These are phyloP conservation scores for Plasmodium fragile DNA, from an alignment of 169 alveolate species.

Conservation along the genomic window DNA sequence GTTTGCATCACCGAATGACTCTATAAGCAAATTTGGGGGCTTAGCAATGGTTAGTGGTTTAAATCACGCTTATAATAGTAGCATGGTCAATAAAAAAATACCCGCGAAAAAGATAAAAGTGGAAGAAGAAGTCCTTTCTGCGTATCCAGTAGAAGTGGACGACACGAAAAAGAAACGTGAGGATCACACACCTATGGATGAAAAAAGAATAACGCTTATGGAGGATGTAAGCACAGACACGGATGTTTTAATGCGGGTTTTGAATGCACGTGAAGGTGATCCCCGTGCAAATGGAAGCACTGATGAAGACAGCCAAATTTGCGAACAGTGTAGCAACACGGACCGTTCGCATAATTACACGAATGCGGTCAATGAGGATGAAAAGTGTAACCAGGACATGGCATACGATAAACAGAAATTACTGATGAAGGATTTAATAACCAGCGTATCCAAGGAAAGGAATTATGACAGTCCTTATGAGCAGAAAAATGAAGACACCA, in stretches of 20 bases:
- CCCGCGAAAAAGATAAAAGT: neutral
- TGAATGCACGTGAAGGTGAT: neutral
- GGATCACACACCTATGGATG: neutral
- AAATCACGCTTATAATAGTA: neutral
- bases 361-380: neutral
- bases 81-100: neutral
- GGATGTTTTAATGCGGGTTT: neutral
- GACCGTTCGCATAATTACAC: neutral
- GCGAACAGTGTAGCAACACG: neutral
- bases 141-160: neutral
- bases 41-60: neutral
- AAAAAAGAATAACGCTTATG: neutral
- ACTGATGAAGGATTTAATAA: slow-evolving; percentile 7
- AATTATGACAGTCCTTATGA: neutral
- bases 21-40: neutral
- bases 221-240: neutral
- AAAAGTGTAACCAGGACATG: neutral
- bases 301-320: slow-evolving; percentile 6
- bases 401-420: slow-evolving; percentile 2
- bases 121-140: slow-evolving; percentile 1
- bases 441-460: slow-evolving; percentile 23
- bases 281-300: neutral
- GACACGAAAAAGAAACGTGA: neutral
- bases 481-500: neutral
- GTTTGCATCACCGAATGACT: neutral